Conservation (phyloP, 129 eudicot genomes). For the Sambucus nigra region DNA sequence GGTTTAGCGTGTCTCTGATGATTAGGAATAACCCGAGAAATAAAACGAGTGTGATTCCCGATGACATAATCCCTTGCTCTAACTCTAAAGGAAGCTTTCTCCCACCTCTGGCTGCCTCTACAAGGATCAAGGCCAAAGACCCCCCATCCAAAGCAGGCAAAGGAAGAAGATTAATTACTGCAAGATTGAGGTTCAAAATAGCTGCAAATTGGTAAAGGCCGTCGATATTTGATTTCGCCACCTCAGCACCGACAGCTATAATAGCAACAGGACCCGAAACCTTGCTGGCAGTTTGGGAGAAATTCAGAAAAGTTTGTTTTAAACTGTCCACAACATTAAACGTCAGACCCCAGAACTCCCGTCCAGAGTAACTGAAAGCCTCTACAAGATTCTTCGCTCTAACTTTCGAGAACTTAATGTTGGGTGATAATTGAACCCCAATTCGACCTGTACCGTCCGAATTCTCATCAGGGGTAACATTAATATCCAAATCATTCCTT, state of each 20-base stretch:
- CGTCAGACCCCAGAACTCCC: slow-evolving; percentile 77
- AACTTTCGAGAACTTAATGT: slow-evolving; percentile 48
- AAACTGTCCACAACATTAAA: slow-evolving; percentile 67
- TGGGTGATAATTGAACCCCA: slow-evolving; percentile 81
- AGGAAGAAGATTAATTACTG: slow-evolving; percentile 87
- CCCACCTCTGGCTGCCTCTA: slow-evolving; percentile 73
- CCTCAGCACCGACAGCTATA: slow-evolving; percentile 94
- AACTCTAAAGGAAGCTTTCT: slow-evolving; percentile 65
- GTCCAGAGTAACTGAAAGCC: slow-evolving; percentile 56
- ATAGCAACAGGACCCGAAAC: slow-evolving; percentile 94
- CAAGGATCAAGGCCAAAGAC: slow-evolving; percentile 66
- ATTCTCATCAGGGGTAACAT: slow-evolving; percentile 68
- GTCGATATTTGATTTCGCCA: slow-evolving; percentile 66
- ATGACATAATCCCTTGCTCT: slow-evolving; percentile 91
- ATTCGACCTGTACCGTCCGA: slow-evolving; percentile 73
- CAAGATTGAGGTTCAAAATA: slow-evolving; percentile 77
- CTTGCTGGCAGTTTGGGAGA: slow-evolving; percentile 73
- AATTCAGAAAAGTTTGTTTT: slow-evolving; percentile 70
- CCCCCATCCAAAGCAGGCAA: slow-evolving; percentile 94
- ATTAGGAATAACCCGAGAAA: slow-evolving; percentile 71
- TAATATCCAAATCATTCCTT: slow-evolving; percentile 35
- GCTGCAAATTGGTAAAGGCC: slow-evolving; percentile 92
- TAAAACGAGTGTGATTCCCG: slow-evolving; percentile 67
- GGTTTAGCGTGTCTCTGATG: slow-evolving; percentile 75
- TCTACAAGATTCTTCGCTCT: slow-evolving; percentile 52